These are phyloP conservation scores for Phytophthora meadii DNA, from an alignment of 352 stramenopile species.

Conservation along the genomic window DNA sequence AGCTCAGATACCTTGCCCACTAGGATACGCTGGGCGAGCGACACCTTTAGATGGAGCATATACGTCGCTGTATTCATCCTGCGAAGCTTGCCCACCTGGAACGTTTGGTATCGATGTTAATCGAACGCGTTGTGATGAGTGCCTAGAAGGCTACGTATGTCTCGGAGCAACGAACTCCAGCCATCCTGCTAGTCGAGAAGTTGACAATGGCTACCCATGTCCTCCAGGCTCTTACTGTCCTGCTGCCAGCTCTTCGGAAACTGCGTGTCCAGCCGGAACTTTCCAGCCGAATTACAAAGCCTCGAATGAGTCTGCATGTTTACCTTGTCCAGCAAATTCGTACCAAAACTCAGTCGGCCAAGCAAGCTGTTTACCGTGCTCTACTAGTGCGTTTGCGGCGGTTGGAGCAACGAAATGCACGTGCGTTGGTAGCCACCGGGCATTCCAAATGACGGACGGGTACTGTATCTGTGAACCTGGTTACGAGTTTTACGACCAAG, in stretches of 20 bases:
- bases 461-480: conserved; percentile 93
- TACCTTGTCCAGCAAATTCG: conserved; percentile 68
- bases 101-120: conserved; percentile 85
- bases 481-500: conserved; percentile 92
- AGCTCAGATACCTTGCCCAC: conserved; percentile 67
- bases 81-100: conserved; percentile 77
- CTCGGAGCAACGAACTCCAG: conserved; percentile 71
- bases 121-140: conserved; percentile 72
- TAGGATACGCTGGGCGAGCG: conserved; percentile 70
- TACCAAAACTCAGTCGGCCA: conserved; percentile 82
- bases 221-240: conserved; percentile 84
- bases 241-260: conserved; percentile 52
- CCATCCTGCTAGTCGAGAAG: conserved; percentile 50
- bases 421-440: conserved; percentile 88
- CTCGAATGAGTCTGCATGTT: conserved; percentile 64
- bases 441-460: conserved; percentile 91
- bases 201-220: conserved; percentile 89
- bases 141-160: conserved; percentile 88
- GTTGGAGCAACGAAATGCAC: conserved; percentile 72
- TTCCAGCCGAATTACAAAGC: conserved; percentile 67
- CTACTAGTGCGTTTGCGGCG: conserved; percentile 73
- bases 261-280: conserved; percentile 78
- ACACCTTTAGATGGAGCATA: conserved; percentile 63
- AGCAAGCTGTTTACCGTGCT: conserved; percentile 86
- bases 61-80: conserved; percentile 60